Percentiles rank a stretch among this genome's conserved stretches.
Evolutionary conservation across 331 rosid species (phyloP).

Genomic region (Rosa hybrid): DNA sequence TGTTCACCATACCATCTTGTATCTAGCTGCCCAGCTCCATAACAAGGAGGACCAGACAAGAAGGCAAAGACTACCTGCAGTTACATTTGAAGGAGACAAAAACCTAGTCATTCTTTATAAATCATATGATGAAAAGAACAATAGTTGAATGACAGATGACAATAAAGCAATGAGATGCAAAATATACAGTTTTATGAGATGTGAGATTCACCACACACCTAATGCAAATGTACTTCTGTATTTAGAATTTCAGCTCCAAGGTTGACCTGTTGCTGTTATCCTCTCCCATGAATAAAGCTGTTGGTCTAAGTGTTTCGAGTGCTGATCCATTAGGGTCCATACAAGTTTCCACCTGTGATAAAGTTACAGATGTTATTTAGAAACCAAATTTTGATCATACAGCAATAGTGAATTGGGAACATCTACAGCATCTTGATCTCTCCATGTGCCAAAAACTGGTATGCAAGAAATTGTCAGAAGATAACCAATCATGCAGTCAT

Average conservation of each 20-base stretch:
- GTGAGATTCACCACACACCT: constrained; percentile 52
- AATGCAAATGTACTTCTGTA: constrained; percentile 94
- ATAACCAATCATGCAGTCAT: no score
- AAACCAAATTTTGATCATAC: not conserved
- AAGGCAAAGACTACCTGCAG: constrained; percentile 90
- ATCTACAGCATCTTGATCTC: no score
- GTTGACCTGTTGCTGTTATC: constrained; percentile 84
- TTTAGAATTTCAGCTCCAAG: constrained; percentile 70
- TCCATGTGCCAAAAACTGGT: no score
- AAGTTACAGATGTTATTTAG: constrained; percentile 18
- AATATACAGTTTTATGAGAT: constrained; percentile 6
- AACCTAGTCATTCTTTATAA: constrained; percentile 24
- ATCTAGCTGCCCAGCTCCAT: constrained; percentile 94
- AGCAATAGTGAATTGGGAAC: not conserved
- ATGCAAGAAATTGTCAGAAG: no score
- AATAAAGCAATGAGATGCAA: not conserved
- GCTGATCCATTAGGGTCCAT: constrained; percentile 92
- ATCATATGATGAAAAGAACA: constrained; percentile 4
- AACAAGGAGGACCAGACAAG: constrained; percentile 89
- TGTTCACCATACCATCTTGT: constrained; percentile 95
- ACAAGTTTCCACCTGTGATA: constrained; percentile 80
- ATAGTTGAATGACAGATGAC: not conserved
- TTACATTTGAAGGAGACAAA: constrained; percentile 34
- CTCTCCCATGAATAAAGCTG: constrained; percentile 90
- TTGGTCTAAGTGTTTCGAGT: constrained; percentile 91